These are phyloP conservation scores for Taphrina flavorubra DNA, from an alignment of 1,139 yeast genomes.

Conservation along the genomic window DNA sequence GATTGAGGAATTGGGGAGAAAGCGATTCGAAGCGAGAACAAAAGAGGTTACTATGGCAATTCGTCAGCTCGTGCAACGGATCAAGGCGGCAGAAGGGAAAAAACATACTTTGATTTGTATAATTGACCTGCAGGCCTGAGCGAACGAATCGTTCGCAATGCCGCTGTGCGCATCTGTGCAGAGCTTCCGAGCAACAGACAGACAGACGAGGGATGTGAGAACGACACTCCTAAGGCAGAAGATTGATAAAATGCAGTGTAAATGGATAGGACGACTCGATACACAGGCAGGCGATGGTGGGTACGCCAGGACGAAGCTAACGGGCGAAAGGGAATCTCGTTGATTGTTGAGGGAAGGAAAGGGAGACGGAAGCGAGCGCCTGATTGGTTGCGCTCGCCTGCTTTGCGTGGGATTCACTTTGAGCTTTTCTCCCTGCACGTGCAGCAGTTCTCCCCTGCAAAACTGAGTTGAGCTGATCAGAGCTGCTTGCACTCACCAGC, in stretches of 20 bases:
- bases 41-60: not conserved
- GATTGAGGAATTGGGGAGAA: conserved; percentile 28
- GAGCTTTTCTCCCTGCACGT: conserved; percentile 5
- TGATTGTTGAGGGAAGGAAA: not conserved
- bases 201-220: not conserved
- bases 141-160: conserved; percentile 29
- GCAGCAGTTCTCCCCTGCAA: not conserved
- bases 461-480: too few relatives aligned
- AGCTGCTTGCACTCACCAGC: too few relatives aligned
- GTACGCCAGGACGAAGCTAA: too few relatives aligned
- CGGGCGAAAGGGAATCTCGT: not conserved
- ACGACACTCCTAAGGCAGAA: too few relatives aligned
- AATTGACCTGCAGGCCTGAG: conserved; percentile 27
- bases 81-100: not conserved
- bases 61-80: conserved; percentile 2
- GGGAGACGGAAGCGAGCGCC: not conserved
- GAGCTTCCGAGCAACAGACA: not conserved
- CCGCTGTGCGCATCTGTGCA: conserved; percentile 26
- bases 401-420: conserved; percentile 17
- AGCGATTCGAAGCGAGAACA: conserved; percentile 27
- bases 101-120: conserved; percentile 15
- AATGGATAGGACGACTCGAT: too few relatives aligned
- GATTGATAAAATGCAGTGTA: too few relatives aligned
- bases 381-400: conserved; percentile 3
- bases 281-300: too few relatives aligned